A percentile compares a stretch with the other conserved stretches of the same genome.
Evolutionary conservation across 2,329 filamentous ascomycete genomes (phyloP).

Genomic region (Pleurostoma richardsiae): DNA sequence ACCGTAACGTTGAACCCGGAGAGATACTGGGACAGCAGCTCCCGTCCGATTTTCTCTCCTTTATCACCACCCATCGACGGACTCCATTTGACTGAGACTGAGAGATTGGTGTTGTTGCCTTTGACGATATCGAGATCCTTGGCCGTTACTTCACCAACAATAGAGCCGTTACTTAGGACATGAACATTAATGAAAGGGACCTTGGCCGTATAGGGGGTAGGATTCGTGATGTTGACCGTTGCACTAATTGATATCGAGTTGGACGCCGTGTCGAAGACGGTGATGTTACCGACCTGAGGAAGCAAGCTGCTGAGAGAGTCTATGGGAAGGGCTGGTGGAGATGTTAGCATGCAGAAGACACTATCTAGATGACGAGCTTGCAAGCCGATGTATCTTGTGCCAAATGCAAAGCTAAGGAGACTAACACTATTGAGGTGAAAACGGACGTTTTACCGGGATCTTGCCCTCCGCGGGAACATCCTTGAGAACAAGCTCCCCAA

Average conservation of each 20-base stretch:
- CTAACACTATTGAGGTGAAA: slow-evolving; percentile 45
- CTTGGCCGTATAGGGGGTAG: slow-evolving; percentile 76
- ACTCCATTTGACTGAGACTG: slow-evolving; percentile 69
- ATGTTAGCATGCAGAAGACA: slow-evolving; percentile 14
- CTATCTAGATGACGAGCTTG: no score
- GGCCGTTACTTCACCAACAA: slow-evolving; percentile 71
- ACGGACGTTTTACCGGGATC: slow-evolving; percentile 92
- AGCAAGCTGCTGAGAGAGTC: slow-evolving; percentile 41
- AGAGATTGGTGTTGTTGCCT: slow-evolving; percentile 68
- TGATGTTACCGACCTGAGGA: slow-evolving; percentile 66
- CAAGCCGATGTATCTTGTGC: neutral
- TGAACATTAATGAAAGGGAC: slow-evolving; percentile 79
- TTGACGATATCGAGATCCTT: slow-evolving; percentile 57
- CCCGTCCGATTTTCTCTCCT: slow-evolving; percentile 58
- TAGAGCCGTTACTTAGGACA: slow-evolving; percentile 65
- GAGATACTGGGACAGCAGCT: slow-evolving; percentile 78
- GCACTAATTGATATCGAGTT: slow-evolving; percentile 68
- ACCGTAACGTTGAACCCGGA: slow-evolving; percentile 84
- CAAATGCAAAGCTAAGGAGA: slow-evolving; percentile 16
- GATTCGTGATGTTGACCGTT: slow-evolving; percentile 80
- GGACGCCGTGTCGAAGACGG: slow-evolving; percentile 66
- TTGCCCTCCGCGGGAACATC: slow-evolving; percentile 80
- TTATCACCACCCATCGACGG: slow-evolving; percentile 60
- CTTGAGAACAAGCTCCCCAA: slow-evolving; percentile 77
- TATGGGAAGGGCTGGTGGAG: slow-evolving; percentile 49